These are phyloP conservation scores for Nymphaea thermarum DNA, from an alignment of 164 flowering plant species.

Conservation along the genomic window DNA sequence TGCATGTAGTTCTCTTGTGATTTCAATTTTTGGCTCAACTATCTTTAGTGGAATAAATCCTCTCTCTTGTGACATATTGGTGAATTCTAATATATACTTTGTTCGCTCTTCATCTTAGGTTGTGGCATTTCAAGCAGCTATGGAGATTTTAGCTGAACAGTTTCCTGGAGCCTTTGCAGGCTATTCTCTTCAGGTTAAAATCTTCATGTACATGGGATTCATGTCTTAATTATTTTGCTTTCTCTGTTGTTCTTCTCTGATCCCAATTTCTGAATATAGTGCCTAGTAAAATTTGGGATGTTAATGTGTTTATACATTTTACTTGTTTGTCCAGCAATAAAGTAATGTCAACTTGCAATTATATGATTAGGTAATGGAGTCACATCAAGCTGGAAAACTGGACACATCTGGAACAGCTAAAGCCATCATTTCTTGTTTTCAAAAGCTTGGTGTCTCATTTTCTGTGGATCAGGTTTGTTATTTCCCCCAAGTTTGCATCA, in stretches of 20 bases:
- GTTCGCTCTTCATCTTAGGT: slow-evolving; percentile 34
- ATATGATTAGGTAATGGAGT: slow-evolving; percentile 66
- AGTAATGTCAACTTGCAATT: not conserved
- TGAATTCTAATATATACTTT: not conserved
- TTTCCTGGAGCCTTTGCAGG: slow-evolving; percentile 96
- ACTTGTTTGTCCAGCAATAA: not conserved
- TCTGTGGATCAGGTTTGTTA: slow-evolving; percentile 50
- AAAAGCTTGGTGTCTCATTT: slow-evolving; percentile 75
- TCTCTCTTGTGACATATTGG: not conserved
- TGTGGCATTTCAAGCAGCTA: slow-evolving; percentile 91
- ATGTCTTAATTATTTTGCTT: not conserved
- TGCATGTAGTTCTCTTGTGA: slow-evolving; percentile 7
- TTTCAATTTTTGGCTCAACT: not conserved
- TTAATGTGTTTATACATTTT: not conserved
- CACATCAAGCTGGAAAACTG: slow-evolving; percentile 88
- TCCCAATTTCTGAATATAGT: not conserved
- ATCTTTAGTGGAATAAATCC: not conserved
- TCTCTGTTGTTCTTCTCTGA: not conserved
- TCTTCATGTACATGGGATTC: slow-evolving; percentile 1
- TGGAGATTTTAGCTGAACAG: slow-evolving; percentile 91
- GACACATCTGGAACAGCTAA: slow-evolving; percentile 95
- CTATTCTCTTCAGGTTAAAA: slow-evolving; percentile 54
- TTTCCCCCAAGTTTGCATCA: not conserved
- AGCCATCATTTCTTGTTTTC: slow-evolving; percentile 85
- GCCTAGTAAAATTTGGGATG: not conserved